These are phyloP conservation scores for Leccinellum albellum DNA, from an alignment of 768 basidiomycete genomes.

Conservation along the genomic window DNA sequence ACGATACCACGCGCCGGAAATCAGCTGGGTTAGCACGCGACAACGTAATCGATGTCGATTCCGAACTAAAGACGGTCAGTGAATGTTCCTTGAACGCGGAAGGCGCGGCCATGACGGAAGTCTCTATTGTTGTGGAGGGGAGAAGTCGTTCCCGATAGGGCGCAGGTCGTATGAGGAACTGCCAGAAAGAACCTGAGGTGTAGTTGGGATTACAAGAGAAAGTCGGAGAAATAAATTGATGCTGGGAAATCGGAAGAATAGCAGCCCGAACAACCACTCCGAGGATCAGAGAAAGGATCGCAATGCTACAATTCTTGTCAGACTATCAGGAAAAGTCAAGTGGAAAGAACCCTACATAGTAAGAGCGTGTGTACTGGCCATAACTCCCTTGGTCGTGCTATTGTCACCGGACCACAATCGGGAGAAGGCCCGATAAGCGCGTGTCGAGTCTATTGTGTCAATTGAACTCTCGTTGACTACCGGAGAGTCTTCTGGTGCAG, in stretches of 20 bases:
- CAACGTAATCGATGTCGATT: slow-evolving; percentile 34
- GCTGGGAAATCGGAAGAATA: slow-evolving; percentile 18
- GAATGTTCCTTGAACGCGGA: slow-evolving; percentile 49
- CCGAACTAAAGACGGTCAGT: slow-evolving; percentile 48
- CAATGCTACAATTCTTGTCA: slow-evolving; percentile 45
- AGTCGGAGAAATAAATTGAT: slow-evolving; percentile 15
- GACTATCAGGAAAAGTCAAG: slow-evolving; percentile 7
- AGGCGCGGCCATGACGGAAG: slow-evolving; percentile 29
- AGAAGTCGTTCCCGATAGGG: slow-evolving; percentile 38
- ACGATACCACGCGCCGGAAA: slow-evolving; percentile 16
- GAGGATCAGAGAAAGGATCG: slow-evolving; percentile 65
- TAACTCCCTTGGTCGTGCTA: slow-evolving; percentile 31
- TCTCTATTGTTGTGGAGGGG: slow-evolving; percentile 27
- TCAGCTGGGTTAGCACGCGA: slow-evolving; percentile 25
- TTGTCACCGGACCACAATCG: slow-evolving; percentile 39
- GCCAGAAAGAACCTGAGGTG: slow-evolving; percentile 37
- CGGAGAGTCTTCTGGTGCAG: slow-evolving; percentile 27
- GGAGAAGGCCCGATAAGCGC: slow-evolving; percentile 44
- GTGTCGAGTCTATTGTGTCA: slow-evolving; percentile 39
- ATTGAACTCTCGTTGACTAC: slow-evolving; percentile 49
- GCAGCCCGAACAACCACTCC: slow-evolving; percentile 40
- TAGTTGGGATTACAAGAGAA: slow-evolving; percentile 19
- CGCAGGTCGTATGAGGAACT: slow-evolving; percentile 38
- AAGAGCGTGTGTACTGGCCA: slow-evolving; percentile 54
- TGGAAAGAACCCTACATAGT: slow-evolving; percentile 52